phyloP scores from a whole-genome alignment of 2,329 filamentous ascomycete species.

The Neobulgaria alba region DNA sequence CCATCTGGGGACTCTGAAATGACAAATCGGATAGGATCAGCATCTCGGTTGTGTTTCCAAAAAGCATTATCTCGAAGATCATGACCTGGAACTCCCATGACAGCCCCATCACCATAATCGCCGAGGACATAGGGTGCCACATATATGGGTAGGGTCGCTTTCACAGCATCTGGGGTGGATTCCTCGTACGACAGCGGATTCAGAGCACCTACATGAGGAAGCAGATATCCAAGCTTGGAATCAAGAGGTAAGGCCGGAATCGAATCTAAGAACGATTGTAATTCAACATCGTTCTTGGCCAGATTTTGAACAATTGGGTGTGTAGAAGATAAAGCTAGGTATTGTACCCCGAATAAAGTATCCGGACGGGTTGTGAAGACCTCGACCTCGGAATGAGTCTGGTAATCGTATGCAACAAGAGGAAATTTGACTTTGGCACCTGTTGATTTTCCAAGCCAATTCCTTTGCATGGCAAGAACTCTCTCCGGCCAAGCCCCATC shows the following conservation, averaged over 20 bases:
- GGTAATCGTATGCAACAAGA: constrained; percentile 32
- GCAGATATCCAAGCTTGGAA: constrained; percentile 58
- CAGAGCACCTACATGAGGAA: constrained; percentile 52
- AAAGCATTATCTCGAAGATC: constrained; percentile 72
- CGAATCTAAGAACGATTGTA: constrained; percentile 60
- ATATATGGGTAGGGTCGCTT: constrained; percentile 61
- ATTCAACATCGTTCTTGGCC: constrained; percentile 48
- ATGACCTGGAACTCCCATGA: constrained; percentile 88
- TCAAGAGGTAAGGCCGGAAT: constrained; percentile 47
- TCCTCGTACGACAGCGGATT: constrained; percentile 57
- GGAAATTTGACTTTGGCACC: constrained; percentile 67
- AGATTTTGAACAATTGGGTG: constrained; percentile 60
- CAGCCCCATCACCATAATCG: constrained; percentile 77
- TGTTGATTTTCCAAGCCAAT: constrained; percentile 77
- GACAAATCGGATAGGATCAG: constrained; percentile 54
- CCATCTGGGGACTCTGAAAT: constrained; percentile 40
- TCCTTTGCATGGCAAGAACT: constrained; percentile 73
- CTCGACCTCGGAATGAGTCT: constrained; percentile 38
- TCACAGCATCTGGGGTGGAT: constrained; percentile 39
- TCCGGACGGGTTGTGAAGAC: constrained; percentile 82
- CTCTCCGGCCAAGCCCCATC: constrained; percentile 70
- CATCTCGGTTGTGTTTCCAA: constrained; percentile 61
- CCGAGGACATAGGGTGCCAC: constrained; percentile 79
- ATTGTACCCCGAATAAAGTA: constrained; percentile 81
- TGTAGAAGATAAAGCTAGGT: constrained; percentile 66